Conservation (phyloP, 2,329 filamentous ascomycete species). For the Xylariaceae sp. region DNA sequence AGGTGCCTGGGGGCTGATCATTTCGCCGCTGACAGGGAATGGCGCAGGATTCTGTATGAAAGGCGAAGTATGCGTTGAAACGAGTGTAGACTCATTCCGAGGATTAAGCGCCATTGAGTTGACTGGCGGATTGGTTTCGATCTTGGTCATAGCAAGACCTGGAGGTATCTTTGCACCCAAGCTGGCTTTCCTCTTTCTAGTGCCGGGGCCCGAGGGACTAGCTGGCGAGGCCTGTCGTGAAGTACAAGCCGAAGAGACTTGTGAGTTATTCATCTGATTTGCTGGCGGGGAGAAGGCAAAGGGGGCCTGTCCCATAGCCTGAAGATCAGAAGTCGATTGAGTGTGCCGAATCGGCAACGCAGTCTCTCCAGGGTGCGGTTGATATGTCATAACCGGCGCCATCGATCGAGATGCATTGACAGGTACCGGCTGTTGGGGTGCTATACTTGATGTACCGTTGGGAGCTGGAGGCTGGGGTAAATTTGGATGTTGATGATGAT, state of each 20-base stretch:
- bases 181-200: slow-evolving; percentile 82
- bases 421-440: slow-evolving; percentile 3
- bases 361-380: slow-evolving; percentile 27
- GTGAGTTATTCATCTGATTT: slow-evolving; percentile 31
- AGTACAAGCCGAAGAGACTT: slow-evolving; percentile 41
- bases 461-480: slow-evolving; percentile 19
- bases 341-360: slow-evolving; percentile 52
- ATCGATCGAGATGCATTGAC: background rate
- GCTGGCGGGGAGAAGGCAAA: slow-evolving; percentile 37
- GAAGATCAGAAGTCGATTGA: slow-evolving; percentile 62
- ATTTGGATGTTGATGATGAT: slow-evolving; percentile 12
- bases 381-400: background rate
- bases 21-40: slow-evolving; percentile 41
- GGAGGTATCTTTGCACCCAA: slow-evolving; percentile 66
- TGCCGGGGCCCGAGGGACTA: slow-evolving; percentile 60
- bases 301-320: slow-evolving; percentile 52
- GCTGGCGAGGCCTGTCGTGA: slow-evolving; percentile 74
- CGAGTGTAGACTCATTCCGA: slow-evolving; percentile 27
- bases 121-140: slow-evolving; percentile 58
- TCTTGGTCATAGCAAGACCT: slow-evolving; percentile 76
- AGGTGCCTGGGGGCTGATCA: slow-evolving; percentile 29
- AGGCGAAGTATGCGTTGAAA: slow-evolving; percentile 48
- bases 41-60: slow-evolving; percentile 48
- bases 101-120: slow-evolving; percentile 35
- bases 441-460: slow-evolving; percentile 6